These are phyloP conservation scores for Backusella psychrophila DNA, from an alignment of 192 early-diverging fungal species.

Conservation along the genomic window DNA sequence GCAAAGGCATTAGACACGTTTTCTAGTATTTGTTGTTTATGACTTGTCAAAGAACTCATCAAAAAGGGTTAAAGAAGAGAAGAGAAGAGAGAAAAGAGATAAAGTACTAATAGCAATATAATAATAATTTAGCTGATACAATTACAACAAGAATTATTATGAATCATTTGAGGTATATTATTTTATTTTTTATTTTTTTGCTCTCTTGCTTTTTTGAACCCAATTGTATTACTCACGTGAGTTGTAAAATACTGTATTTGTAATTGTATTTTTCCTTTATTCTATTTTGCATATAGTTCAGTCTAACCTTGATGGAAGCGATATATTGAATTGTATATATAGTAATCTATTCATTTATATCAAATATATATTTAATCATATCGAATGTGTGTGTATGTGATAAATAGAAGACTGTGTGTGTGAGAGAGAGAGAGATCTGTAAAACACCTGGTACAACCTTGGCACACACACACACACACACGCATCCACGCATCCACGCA, in stretches of 20 bases:
- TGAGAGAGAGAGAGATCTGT: neutral
- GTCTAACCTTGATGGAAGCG: neutral
- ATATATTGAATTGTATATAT: neutral
- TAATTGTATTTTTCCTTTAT: neutral
- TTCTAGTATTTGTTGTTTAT: constrained; percentile 8
- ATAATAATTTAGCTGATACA: neutral
- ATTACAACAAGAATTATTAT: neutral
- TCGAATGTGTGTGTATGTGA: neutral
- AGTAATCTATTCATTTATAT: neutral
- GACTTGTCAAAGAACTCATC: constrained; percentile 3
- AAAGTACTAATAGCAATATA: neutral
- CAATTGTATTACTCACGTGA: constrained; percentile 4
- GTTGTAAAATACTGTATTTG: neutral
- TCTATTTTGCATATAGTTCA: neutral
- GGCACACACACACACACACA: neutral
- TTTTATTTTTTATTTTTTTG: neutral
- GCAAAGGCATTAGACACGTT: neutral
- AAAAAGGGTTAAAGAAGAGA: neutral
- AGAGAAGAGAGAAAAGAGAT: neutral
- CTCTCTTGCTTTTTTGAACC: neutral
- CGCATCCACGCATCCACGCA: neutral
- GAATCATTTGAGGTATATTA: neutral
- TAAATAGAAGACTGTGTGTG: neutral
- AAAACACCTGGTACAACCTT: neutral
- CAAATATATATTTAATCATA: neutral